A percentile compares a stretch with the other conserved stretches of the same genome.
phyloP scores from a whole-genome alignment of 2,329 filamentous ascomycete genomes.

The Podosphaera aphanis region DNA sequence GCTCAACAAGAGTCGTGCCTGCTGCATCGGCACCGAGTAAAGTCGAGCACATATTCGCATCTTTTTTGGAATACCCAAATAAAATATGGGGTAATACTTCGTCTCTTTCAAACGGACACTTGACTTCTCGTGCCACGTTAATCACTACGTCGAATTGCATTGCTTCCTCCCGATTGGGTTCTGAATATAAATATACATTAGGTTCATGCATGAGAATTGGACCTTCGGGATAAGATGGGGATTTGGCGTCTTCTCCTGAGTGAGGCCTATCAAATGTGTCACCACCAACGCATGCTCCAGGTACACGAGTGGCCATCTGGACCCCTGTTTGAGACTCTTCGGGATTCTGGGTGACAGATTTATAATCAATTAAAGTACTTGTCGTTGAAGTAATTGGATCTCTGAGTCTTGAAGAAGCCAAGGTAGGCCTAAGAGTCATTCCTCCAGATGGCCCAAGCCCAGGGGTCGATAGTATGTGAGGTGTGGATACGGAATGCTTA shows the following conservation, averaged over 20 bases:
- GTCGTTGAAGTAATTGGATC: constrained; percentile 10
- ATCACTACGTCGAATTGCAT: constrained; percentile 60
- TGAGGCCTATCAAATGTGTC: constrained; percentile 44
- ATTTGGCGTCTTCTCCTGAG: constrained; percentile 57
- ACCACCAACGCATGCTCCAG: constrained; percentile 26
- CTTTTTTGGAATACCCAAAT: background rate
- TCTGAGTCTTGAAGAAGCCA: constrained; percentile 13
- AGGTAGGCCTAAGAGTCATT: constrained; percentile 29
- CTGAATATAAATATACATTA: constrained; percentile 55
- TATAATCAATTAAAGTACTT: constrained; percentile 7
- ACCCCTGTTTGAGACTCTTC: constrained; percentile 30
- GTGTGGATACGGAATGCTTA: constrained; percentile 44
- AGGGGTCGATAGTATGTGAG: constrained; percentile 34
- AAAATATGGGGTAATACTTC: background rate
- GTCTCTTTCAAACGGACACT: constrained; percentile 39
- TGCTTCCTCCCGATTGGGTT: constrained; percentile 58
- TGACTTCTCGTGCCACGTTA: constrained; percentile 64
- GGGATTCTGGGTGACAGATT: constrained; percentile 15
- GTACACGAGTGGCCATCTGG: constrained; percentile 32
- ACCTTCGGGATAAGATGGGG: constrained; percentile 59
- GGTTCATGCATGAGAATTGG: constrained; percentile 64
- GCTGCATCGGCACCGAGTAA: constrained; percentile 18
- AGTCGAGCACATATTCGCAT: constrained; percentile 5
- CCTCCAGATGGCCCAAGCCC: constrained; percentile 37
- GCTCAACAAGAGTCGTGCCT: constrained; percentile 23